These are phyloP conservation scores for Rhizopus sp. DNA, from an alignment of 371 early-diverging fungal genomes.

Conservation along the genomic window DNA sequence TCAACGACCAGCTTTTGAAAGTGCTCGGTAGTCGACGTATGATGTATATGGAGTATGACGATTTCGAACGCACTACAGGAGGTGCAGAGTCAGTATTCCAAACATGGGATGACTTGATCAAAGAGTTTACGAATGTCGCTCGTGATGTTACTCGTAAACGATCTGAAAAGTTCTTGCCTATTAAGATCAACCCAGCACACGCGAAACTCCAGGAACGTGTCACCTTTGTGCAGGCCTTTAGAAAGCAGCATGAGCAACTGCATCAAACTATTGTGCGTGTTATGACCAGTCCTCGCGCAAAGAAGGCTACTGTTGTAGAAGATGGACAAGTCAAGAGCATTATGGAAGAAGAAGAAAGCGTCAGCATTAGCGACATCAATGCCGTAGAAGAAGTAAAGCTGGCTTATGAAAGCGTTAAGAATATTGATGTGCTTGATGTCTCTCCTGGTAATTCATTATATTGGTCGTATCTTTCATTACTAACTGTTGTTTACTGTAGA, in stretches of 20 bases:
- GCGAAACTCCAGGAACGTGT: slow-evolving; percentile 93
- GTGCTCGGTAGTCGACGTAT: slow-evolving; percentile 87
- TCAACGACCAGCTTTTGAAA: slow-evolving; percentile 89
- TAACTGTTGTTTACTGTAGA: slow-evolving; percentile 49
- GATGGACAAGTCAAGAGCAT: slow-evolving; percentile 55
- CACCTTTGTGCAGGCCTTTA: slow-evolving; percentile 85
- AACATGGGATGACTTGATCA: slow-evolving; percentile 94
- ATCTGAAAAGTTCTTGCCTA: slow-evolving; percentile 91
- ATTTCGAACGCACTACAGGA: slow-evolving; percentile 81
- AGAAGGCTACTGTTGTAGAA: slow-evolving; percentile 51
- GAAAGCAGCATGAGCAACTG: slow-evolving; percentile 96
- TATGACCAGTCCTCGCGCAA: slow-evolving; percentile 73
- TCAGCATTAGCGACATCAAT: slow-evolving; percentile 69
- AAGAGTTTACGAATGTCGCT: slow-evolving; percentile 94
- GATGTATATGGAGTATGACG: slow-evolving; percentile 90
- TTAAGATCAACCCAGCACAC: slow-evolving; percentile 93
- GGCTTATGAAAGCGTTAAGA: slow-evolving; percentile 93
- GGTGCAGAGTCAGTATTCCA: slow-evolving; percentile 89
- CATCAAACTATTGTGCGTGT: slow-evolving; percentile 93
- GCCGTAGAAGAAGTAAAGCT: slow-evolving; percentile 88
- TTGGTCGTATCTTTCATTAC: slow-evolving; percentile 20
- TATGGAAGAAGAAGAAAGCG: slow-evolving; percentile 58
- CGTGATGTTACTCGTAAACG: slow-evolving; percentile 94
- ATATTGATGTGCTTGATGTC: slow-evolving; percentile 94
- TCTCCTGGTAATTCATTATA: slow-evolving; percentile 46